These are phyloP conservation scores for Nemophila menziesii DNA, from an alignment of 257 asterid species.

Conservation along the genomic window DNA sequence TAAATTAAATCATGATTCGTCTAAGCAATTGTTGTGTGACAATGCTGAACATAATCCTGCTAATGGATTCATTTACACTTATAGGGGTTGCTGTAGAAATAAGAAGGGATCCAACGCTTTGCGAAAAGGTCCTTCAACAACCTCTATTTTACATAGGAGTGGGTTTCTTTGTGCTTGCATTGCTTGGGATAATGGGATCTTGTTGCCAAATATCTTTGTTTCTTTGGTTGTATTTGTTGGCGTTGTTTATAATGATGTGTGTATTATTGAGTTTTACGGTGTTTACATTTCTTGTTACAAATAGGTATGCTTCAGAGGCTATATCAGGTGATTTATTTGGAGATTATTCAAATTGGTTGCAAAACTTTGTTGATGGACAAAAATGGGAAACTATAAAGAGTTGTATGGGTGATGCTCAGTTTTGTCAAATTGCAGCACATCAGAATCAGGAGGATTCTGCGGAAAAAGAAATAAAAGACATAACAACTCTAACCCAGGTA, in stretches of 20 bases:
- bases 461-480: no score
- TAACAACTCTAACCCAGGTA: no score
- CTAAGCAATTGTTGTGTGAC: constrained; percentile 41
- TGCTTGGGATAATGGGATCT: constrained; percentile 39
- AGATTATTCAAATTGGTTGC: constrained; percentile 62
- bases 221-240: constrained; percentile 34
- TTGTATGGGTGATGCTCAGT: constrained; percentile 32
- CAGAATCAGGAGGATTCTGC: no score
- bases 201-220: constrained; percentile 21
- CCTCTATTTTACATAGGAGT: constrained; percentile 42
- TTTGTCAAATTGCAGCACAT: no score
- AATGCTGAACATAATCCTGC: constrained; percentile 23
- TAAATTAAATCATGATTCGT: constrained; percentile 28
- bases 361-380: constrained; percentile 34
- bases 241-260: constrained; percentile 25
- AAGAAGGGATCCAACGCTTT: constrained; percentile 20
- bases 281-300: constrained; percentile 47
- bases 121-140: constrained; percentile 30
- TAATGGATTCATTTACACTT: constrained; percentile 25
- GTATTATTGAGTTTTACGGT: constrained; percentile 32
- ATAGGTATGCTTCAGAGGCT: constrained; percentile 26
- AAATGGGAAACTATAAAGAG: constrained; percentile 60
- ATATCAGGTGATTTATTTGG: constrained; percentile 36
- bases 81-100: constrained; percentile 35
- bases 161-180: constrained; percentile 28